phyloP scores from a whole-genome alignment of 805 yeast genomes.

The Diddensiella transvaalensis region DNA sequence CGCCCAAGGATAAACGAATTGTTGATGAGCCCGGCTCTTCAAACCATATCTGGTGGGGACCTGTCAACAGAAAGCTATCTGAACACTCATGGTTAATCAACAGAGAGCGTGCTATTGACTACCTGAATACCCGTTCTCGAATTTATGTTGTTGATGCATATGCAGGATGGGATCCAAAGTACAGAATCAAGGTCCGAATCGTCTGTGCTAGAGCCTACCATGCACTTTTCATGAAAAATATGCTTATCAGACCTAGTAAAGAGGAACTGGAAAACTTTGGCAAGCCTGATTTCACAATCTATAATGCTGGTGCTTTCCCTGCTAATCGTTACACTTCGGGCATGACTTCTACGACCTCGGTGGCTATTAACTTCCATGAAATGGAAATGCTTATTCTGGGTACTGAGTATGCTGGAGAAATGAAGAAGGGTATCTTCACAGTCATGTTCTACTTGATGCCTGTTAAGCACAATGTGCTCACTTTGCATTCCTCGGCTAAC shows the following conservation, averaged over 20 bases:
- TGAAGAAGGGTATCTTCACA: constrained; percentile 98
- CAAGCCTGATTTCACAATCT: constrained; percentile 96
- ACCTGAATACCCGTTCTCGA: constrained; percentile 91
- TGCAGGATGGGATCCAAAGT: constrained; percentile 99
- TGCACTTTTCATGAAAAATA: constrained; percentile 95
- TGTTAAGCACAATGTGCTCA: constrained; percentile 81
- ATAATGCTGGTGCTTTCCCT: constrained; percentile 99
- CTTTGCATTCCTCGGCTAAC: constrained; percentile 93
- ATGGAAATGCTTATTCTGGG: constrained; percentile 99
- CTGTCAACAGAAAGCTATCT: constrained; percentile 91
- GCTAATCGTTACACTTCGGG: constrained; percentile 95
- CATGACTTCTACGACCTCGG: constrained; percentile 94
- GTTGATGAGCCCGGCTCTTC: constrained; percentile 88
- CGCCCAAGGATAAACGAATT: constrained; percentile 97
- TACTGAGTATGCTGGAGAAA: constrained; percentile 99
- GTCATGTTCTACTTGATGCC: constrained; percentile 99
- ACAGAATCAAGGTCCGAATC: constrained; percentile 91
- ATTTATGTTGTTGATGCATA: constrained; percentile 92
- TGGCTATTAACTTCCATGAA: constrained; percentile 91
- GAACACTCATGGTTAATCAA: constrained; percentile 94
- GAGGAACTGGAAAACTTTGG: constrained; percentile 88
- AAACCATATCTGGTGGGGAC: constrained; percentile 97
- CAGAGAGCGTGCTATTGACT: constrained; percentile 94
- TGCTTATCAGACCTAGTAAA: constrained; percentile 91
- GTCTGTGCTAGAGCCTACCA: constrained; percentile 99